A percentile compares a stretch with the other conserved stretches of the same genome.
Evolutionary conservation across 2,329 filamentous ascomycete genomes (phyloP).

Genomic region (Aspergillus sp.): DNA sequence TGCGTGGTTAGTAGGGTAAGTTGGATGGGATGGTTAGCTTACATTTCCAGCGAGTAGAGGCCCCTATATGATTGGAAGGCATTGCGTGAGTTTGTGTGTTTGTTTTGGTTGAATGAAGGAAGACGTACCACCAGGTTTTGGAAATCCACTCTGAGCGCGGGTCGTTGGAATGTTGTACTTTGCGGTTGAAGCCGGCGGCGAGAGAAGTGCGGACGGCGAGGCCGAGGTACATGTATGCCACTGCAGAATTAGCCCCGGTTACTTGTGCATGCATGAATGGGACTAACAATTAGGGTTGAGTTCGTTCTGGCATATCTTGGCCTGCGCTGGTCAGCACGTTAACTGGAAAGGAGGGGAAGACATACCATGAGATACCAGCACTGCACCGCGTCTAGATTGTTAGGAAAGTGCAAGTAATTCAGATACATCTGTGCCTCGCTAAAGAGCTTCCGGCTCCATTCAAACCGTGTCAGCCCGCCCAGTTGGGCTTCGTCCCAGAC

Average conservation of each 20-base stretch:
- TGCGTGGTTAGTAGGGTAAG: background rate
- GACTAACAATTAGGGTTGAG: constrained; percentile 47
- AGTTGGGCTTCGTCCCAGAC: constrained; percentile 45
- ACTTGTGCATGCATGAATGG: background rate
- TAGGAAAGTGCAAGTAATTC: constrained; percentile 43
- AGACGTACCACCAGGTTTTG: constrained; percentile 48
- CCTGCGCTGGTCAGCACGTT: constrained; percentile 25
- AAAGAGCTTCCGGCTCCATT: constrained; percentile 51
- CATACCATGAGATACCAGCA: constrained; percentile 48
- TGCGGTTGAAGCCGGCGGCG: constrained; percentile 50
- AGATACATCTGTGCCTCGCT: constrained; percentile 42
- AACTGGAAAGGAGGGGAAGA: background rate
- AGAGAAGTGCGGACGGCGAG: constrained; percentile 49
- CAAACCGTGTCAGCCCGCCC: constrained; percentile 45
- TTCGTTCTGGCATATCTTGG: constrained; percentile 52
- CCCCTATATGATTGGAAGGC: constrained; percentile 30
- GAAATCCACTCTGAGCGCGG: constrained; percentile 41
- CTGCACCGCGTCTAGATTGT: constrained; percentile 51
- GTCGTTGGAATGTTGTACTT: constrained; percentile 35
- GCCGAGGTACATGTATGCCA: constrained; percentile 51
- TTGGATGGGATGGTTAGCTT: background rate
- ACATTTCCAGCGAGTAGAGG: constrained; percentile 48
- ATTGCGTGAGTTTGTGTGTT: background rate
- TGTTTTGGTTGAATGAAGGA: background rate
- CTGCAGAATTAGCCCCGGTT: constrained; percentile 15